Evolutionary conservation across 768 basidiomycete genomes (phyloP), one percentile per base, ranked within the genome.

Genomic region (Naganishia friedmannii): DNA sequence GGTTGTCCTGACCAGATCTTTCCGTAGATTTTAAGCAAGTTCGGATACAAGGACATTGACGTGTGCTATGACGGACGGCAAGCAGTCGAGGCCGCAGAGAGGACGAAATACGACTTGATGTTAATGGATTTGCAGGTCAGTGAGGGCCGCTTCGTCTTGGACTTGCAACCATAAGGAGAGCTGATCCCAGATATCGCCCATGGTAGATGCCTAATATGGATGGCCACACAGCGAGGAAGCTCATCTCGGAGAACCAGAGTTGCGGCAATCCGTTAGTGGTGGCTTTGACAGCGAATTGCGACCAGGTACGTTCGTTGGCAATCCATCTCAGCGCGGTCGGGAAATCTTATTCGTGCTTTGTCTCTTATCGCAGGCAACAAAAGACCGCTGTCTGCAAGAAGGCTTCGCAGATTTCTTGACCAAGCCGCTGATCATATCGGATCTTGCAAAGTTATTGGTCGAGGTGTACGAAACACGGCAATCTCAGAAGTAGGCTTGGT

Each of bases 51-150:
- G 4, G 42, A 71, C 9, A 66, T 81, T 58, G 70, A 72, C 21
- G 74, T 78, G 0, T 79, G 77, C 26, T 55, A 69, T 10, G 76
- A 81, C 68, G 82, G 82, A 0, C 70, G 69, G 9, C 48, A 73
- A 10, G 80, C 79, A 3, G 42, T 81, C 34, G 75, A 75, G 12
- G 73, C 73, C 7, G 76, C 78, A 9, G 75, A 79, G 37, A 51
- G 55, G 13, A 73, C 70, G 15, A 51, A 39, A 0, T 80, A 75
- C 71, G 77, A 80, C 58, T 31, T 81, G 34, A 75, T 81, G 51
- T 68, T 82, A 29, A 73, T 81, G 74, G 80, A 80, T 45, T 65
- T 76, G 17, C 76, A 77, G 45, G 76, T 76, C 72, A n/a, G 68
- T 60, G 12, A 3, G 5, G 29, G 2, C 12, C 2, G 29, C 9